A percentile compares a stretch with the other conserved stretches of the same genome.
Evolutionary conservation across 2,329 filamentous ascomycete genomes (phyloP).

Genomic region (Daldinia eschscholtzii): DNA sequence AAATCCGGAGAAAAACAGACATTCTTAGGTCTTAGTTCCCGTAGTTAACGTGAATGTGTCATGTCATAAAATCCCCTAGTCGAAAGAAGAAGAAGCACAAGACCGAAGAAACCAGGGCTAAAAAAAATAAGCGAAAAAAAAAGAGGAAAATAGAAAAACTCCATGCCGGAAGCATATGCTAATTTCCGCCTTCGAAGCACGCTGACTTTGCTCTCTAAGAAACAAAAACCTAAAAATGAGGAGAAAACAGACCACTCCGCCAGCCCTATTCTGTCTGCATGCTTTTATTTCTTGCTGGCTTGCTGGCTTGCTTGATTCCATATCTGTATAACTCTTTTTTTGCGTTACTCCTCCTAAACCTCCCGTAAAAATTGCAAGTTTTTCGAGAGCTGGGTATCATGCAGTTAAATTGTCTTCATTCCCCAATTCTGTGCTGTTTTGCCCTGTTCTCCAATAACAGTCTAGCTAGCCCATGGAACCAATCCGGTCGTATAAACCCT

Average conservation of each 20-base stretch:
- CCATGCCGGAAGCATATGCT: constrained; percentile 33
- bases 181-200: constrained; percentile 17
- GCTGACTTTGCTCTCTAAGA: constrained; percentile 24
- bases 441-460: constrained; percentile 32
- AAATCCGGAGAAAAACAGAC: background rate
- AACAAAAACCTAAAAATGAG: constrained; percentile 13
- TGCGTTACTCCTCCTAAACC: constrained; percentile 21
- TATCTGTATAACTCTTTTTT: constrained; percentile 11
- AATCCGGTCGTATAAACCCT: constrained; percentile 30
- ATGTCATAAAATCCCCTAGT: background rate
- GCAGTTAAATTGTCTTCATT: constrained; percentile 37
- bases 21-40: constrained; percentile 1
- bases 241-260: background rate
- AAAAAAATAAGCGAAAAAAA: background rate
- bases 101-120: no score
- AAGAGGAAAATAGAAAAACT: constrained; percentile 12
- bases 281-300: background rate
- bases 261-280: background rate
- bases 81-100: no score
- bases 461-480: constrained; percentile 32
- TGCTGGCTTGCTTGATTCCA: constrained; percentile 11
- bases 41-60: background rate
- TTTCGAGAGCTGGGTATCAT: constrained; percentile 41
- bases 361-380: constrained; percentile 25
- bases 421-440: constrained; percentile 30